These are phyloP conservation scores for Monosporascus sp. DNA, from an alignment of 2,329 filamentous ascomycete genomes.

Conservation along the genomic window DNA sequence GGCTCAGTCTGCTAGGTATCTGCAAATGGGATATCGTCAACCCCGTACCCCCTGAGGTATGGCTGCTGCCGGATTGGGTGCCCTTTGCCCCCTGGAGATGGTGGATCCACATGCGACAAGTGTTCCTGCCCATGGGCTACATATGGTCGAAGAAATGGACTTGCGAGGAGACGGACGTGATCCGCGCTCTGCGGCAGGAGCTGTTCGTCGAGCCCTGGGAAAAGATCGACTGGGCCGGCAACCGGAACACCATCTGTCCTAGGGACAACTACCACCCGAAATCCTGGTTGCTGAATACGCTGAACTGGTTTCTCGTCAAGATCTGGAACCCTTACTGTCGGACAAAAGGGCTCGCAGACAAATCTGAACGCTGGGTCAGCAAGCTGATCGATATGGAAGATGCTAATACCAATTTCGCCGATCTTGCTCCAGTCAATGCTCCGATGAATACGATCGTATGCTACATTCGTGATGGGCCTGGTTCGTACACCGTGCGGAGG, in stretches of 20 bases:
- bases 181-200: slow-evolving; percentile 69
- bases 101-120: slow-evolving; percentile 98
- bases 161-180: slow-evolving; percentile 69
- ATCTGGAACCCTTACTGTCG: slow-evolving; percentile 78
- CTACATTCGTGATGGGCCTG: slow-evolving; percentile 78
- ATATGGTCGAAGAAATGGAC: slow-evolving; percentile 80
- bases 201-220: slow-evolving; percentile 75
- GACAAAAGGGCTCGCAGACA: slow-evolving; percentile 55
- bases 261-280: slow-evolving; percentile 93
- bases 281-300: slow-evolving; percentile 69
- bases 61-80: slow-evolving; percentile 87
- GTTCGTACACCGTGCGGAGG: slow-evolving; percentile 62
- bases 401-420: slow-evolving; percentile 81
- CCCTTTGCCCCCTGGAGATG: slow-evolving; percentile 88
- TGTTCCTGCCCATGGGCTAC: slow-evolving; percentile 91
- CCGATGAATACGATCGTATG: slow-evolving; percentile 86
- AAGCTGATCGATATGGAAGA: slow-evolving; percentile 87
- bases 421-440: slow-evolving; percentile 82
- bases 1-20: slow-evolving; percentile 79
- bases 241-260: slow-evolving; percentile 77
- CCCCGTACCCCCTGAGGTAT: slow-evolving; percentile 86
- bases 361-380: slow-evolving; percentile 76
- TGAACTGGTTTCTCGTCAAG: slow-evolving; percentile 74
- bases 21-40: slow-evolving; percentile 90
- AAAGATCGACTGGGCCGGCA: slow-evolving; percentile 67